Conservation (phyloP, 2,329 filamentous ascomycete species). For the Fonsecaea pugnacius region DNA sequence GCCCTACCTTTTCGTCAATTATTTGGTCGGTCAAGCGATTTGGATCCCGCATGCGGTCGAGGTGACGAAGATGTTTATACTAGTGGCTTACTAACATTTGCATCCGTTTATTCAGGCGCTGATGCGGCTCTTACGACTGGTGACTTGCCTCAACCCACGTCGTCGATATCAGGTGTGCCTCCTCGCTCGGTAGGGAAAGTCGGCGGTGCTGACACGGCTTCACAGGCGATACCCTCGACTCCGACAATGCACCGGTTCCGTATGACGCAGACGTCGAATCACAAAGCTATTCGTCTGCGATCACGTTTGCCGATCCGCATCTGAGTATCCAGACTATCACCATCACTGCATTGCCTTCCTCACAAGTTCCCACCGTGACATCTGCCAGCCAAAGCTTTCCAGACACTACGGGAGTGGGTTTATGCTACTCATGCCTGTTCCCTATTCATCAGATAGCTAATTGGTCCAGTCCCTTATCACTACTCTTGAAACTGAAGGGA, state of each 20-base stretch:
- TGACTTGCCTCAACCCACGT: background rate
- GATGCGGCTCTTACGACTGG: background rate
- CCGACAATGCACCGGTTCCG: background rate
- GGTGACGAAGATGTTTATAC: background rate
- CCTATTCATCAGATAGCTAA: conserved; percentile 10
- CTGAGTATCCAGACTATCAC: conserved; percentile 33
- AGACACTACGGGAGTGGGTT: conserved; percentile 35
- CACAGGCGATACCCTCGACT: background rate
- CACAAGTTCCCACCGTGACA: conserved; percentile 34
- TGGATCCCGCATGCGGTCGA: conserved; percentile 9
- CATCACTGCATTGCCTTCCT: conserved; percentile 27
- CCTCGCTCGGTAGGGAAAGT: background rate
- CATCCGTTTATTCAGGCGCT: conserved; percentile 9
- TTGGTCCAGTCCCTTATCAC: conserved; percentile 30
- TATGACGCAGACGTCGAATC: conserved; percentile 2
- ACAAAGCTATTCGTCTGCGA: conserved; percentile 24
- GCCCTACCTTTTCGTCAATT: conserved; percentile 31
- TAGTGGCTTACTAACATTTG: conserved; percentile 15
- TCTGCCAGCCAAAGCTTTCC: conserved; percentile 31
- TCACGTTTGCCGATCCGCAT: conserved; percentile 33
- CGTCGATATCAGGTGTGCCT: background rate
- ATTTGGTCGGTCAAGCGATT: conserved; percentile 21
- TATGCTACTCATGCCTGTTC: background rate
- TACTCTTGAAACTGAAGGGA: conserved; percentile 36
- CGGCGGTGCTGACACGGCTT: background rate